Evolutionary conservation across 2,329 filamentous ascomycete genomes (phyloP).

Genomic region (Didymella pomorum): DNA sequence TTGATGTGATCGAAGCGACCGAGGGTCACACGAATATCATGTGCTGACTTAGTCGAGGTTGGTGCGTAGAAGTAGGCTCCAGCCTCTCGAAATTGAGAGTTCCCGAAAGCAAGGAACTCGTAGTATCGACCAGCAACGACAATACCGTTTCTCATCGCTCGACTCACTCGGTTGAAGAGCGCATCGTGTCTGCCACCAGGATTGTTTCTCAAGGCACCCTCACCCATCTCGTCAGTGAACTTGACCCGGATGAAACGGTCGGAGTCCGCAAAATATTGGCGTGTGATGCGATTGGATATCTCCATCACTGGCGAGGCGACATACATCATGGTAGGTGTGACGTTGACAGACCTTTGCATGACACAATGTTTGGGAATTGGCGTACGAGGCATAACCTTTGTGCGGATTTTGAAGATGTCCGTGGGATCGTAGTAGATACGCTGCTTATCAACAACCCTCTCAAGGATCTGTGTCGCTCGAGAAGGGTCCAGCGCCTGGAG

Average conservation of each 20-base stretch:
- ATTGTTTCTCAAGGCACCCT: constrained; percentile 49
- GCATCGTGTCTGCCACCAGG: constrained; percentile 56
- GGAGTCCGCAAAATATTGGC: constrained; percentile 70
- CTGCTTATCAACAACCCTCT: constrained; percentile 74
- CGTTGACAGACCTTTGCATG: constrained; percentile 75
- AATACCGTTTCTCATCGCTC: constrained; percentile 79
- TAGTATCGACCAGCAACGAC: constrained; percentile 81
- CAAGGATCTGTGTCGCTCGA: constrained; percentile 72
- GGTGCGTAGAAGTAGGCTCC: constrained; percentile 93
- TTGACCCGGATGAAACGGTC: constrained; percentile 89
- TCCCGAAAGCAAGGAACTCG: constrained; percentile 92
- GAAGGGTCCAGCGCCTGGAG: constrained; percentile 62
- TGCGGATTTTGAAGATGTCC: constrained; percentile 69
- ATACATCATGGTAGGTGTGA: constrained; percentile 86
- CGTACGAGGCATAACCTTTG: constrained; percentile 31
- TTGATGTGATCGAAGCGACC: constrained; percentile 83
- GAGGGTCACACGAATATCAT: constrained; percentile 85
- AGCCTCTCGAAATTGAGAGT: constrained; percentile 91
- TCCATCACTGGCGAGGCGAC: constrained; percentile 81
- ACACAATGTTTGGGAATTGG: constrained; percentile 76
- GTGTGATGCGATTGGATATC: constrained; percentile 84
- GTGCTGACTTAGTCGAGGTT: constrained; percentile 70
- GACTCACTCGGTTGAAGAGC: constrained; percentile 76
- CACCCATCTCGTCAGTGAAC: constrained; percentile 80
- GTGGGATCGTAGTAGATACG: constrained; percentile 72